Evolutionary conservation across 2,329 filamentous ascomycete genomes (phyloP), one percentile per base, ranked within the genome.

Genomic region (Karstenula rhodostoma): DNA sequence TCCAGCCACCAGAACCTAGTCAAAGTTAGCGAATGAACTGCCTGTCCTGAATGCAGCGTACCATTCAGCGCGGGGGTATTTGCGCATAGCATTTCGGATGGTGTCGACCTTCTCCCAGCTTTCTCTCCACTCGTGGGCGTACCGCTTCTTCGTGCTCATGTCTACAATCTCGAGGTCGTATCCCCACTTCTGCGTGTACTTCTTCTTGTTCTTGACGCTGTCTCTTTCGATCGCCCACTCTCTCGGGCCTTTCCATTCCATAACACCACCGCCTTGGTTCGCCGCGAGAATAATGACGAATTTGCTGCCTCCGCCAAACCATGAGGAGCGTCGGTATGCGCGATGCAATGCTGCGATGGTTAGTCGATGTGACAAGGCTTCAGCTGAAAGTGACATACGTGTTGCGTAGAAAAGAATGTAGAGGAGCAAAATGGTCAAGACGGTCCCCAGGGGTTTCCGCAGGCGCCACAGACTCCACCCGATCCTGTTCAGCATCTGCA

Each of bases 81-180:
- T 97, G 75, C 89, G 87, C 85, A 99, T 89, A 47, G 90, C 89
- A 62, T 92, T 91, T 62, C 94, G 89, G 71, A 99, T 88, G 44
- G 93, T 93, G 77, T 99, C 95, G 62, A 97, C 94, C 83, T 98
- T 99, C 80, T 99, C 95, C 95, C 95, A 99, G 77, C 94, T 96
- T 80, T 99, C 95, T 73, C 95, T 88, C 95, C 95, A 99, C 80
- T 99, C 95, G 80, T 99, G 95, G 29, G 95, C 94, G 77, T 99
- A 99, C 67, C 94, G 89, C 82, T 97, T 98, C 86, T 97, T 97
- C 56, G 94, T 97, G 81, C 93, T 94, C 94, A 99, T 96, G 78
- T 99, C 96, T 67, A 96, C 93, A 74, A 98, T 90, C 77, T 99
- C 95, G 60, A 99, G 83, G 63, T 97, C 91, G 77, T 99, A 98